Percentiles rank a stretch among this genome's conserved stretches.
These are phyloP conservation scores for Bolboschoenus planiculmis DNA, from an alignment of 176 grass and related monocot genomes.

Conservation along the genomic window DNA sequence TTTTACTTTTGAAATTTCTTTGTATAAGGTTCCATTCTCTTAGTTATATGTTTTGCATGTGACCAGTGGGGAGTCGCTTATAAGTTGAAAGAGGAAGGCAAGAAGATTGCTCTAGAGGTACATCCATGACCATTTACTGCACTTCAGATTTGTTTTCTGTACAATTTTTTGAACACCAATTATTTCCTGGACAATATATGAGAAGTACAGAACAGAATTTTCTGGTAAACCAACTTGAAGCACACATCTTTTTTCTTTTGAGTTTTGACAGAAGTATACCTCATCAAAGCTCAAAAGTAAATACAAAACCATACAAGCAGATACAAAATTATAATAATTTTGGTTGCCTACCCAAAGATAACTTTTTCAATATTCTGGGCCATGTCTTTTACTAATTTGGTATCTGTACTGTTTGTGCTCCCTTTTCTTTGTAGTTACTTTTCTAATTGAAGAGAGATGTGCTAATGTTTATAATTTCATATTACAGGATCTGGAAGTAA, in stretches of 20 bases:
- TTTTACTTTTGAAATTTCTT: no score
- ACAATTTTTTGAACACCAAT: not conserved
- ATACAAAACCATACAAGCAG: not conserved
- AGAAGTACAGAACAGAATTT: not conserved
- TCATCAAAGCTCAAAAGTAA: not conserved
- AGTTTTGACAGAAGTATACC: not conserved
- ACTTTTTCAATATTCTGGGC: not conserved
- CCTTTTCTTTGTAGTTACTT: not conserved
- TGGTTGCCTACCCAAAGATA: not conserved
- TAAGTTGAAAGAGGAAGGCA: slow-evolving; percentile 63
- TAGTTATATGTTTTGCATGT: not conserved
- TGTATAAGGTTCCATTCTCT: not conserved
- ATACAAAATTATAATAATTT: not conserved
- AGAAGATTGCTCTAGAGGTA: slow-evolving; percentile 69
- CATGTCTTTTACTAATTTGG: not conserved
- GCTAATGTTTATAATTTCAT: slow-evolving; percentile 24
- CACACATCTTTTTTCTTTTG: not conserved
- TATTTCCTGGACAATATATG: not conserved
- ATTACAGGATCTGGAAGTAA: slow-evolving; percentile 81
- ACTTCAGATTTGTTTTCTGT: not conserved
- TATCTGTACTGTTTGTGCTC: not conserved
- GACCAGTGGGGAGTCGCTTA: slow-evolving; percentile 85
- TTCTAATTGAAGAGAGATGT: not conserved
- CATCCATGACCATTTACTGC: not conserved
- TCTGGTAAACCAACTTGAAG: not conserved